Base-by-base conservation (phyloP, 2,329 filamentous ascomycete genomes). In the Neurospora sp. region DNA sequence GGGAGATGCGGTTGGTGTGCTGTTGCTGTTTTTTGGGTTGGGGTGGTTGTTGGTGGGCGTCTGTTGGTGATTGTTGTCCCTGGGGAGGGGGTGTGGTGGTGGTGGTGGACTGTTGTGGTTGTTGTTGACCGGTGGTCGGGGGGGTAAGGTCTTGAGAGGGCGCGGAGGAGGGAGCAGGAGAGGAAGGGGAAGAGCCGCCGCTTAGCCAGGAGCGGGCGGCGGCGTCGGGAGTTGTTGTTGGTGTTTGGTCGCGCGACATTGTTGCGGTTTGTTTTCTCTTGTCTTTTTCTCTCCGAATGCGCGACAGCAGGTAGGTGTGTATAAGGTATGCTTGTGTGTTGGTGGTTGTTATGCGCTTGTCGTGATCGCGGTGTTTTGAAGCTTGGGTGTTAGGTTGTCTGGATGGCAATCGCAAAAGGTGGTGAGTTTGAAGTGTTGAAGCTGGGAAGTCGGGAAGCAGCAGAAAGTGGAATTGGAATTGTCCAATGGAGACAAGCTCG, bases 1-100 rank as follows among this genome's bases (percentile, higher is more conserved):
- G 77, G 78, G 77, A 78, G 79, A 74, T 78, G 74, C 77, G 67
- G 52, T 69, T 68, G n/a, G 67, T 38, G 13, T 42, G 71, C 38
- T 62, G 66, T 79, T 77, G 69, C 38, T 42, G 67, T 33, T 66
- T 13, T 66, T 38, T 36, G 33, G 33, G 42, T 38, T 52, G 39
- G 33, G 36, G 17, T 8, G 17, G 17, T 43, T 40, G 39, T 68
- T 33, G 46, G 17, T 52, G 3, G 40, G 69, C 23, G 38, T 42
- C 33, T 42, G n/a, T 17, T 38, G 46, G 38, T 36, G 33, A 36
- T 36, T 36, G 33, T 36, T 8, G 7, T 36, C 33, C 33, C 28
- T 33, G 28, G 28, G 28, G 28, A 33, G 28, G 28, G 28, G 28
- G 5, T 33, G 28, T 3, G 28, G 28, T 28, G 28, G 28, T 28